phyloP scores from a whole-genome alignment of 225 moss, liverwort and hornwort genomes.

The Marchantia polymorpha region DNA sequence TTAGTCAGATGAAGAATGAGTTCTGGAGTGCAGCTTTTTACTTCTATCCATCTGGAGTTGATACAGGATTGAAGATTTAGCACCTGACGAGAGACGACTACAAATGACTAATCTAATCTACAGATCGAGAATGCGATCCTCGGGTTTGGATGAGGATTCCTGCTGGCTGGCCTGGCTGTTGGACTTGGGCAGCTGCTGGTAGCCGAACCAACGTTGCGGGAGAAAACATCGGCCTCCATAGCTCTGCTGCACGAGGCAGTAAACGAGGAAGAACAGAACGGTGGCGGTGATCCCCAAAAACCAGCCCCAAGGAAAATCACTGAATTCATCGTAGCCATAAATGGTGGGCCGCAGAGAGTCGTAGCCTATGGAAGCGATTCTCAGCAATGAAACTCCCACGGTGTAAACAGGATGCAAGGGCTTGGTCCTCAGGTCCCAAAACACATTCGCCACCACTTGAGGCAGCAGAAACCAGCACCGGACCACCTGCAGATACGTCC shows the following conservation, averaged over 20 bases:
- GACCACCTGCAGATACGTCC: conserved; percentile 31
- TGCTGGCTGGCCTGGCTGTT: background rate
- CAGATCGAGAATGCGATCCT: background rate
- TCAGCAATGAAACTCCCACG: conserved; percentile 31
- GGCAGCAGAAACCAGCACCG: conserved; percentile 45
- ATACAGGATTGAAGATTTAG: background rate
- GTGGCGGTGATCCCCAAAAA: conserved; percentile 31
- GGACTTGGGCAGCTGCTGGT: conserved; percentile 20
- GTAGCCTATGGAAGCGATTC: conserved; percentile 27
- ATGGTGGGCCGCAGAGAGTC: conserved; percentile 33
- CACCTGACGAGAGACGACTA: background rate
- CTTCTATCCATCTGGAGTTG: too few species aligned
- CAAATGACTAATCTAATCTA: background rate
- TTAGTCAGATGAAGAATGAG: too few species aligned
- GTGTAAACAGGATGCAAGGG: conserved; percentile 36
- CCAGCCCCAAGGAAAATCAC: conserved; percentile 36
- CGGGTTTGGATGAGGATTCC: background rate
- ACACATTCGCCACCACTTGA: conserved; percentile 35
- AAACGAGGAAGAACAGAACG: conserved; percentile 21
- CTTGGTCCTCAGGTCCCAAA: conserved; percentile 34
- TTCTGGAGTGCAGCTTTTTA: too few species aligned
- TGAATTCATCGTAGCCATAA: conserved; percentile 35
- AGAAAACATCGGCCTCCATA: conserved; percentile 39
- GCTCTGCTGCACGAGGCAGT: conserved; percentile 32
- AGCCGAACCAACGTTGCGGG: conserved; percentile 39